Base-by-base conservation (phyloP, 768 basidiomycete species). In the Naganishia vaughanmartiniae region DNA sequence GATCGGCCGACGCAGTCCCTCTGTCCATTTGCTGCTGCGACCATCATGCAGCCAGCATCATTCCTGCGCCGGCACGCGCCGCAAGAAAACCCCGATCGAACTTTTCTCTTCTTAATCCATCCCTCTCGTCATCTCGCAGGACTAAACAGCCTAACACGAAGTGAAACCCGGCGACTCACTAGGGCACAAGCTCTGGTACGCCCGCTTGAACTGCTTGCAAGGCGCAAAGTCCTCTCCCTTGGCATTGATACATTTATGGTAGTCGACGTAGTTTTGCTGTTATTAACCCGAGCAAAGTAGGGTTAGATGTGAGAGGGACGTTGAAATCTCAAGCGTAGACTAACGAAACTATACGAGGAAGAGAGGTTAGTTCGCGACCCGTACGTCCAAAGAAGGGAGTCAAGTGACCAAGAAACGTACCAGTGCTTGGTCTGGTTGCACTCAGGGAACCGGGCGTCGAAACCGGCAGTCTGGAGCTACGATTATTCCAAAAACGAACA, bases 211-310 rank as follows among this genome's bases (percentile, higher is more conserved):
- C 83, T 96, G 94, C 84, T 93, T 93, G 89, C 96, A 98, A 1
- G 96, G 93, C n/a, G 89, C 88, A 81, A 89, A 98, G 71, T 97
- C 96, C 76, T 99, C 96, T 75, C 96, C 96, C 84, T 96, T 98
- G 76, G 94, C 94, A 76, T 90, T 83, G 76, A 97, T 84, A 83
- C 96, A 99, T 83, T 95, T 95, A 88, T 94, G 93, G 86, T 96
- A 97, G 83, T 99, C 96, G 72, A 90, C 90, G 82, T 94, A 98
- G 85, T 95, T 93, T 84, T 95, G 92, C 87, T 88, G n/a, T 17
- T 21, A 24, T 7, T 24, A 46, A 58, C 17, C 26, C 9, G n/a
- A 46, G 26, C 65, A 21, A 65, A 30, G 54, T 3, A 55, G 45
- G 34, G 12, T 56, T 46, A 57, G 55, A 14, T 17, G 12, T 58